Base-by-base conservation (phyloP, 495 filamentous ascomycete species). In the Choiromyces venosus region DNA sequence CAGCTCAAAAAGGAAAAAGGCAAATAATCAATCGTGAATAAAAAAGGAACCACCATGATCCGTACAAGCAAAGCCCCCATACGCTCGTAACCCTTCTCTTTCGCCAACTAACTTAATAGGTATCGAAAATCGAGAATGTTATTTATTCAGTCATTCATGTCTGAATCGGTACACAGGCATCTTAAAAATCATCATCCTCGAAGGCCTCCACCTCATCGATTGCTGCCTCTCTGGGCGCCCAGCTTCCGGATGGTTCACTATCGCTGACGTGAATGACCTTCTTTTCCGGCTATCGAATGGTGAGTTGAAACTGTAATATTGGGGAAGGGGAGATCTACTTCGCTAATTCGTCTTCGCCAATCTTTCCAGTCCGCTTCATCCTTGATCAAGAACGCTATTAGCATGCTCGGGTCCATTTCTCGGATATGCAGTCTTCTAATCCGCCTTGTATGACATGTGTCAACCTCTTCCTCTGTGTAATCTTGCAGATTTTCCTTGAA, bases 371-470 rank as follows among this genome's bases (percentile, higher is more conserved):
- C 96, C 36, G 88, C 86, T 75, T 92, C 89, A 75, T 93, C 86
- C 39, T 85, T 86, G 72, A 99, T 93, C 7, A 99, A 84, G 78
- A 99, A 98, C n/a, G 91, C 96, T 70, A 99, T 91, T 38, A 99
- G 84, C 96, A 99, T 99, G 82, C 94, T 97, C 10, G 96, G 96
- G 79, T 99, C 96, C 93, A 98, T 94, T 71, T 98, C 95, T 72
- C 89, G 88, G 42, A 98, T 86, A 71, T 93, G 90, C 37, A 99
- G 85, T 64, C 92, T 86, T 39, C 95, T 88, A 29, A 98, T 79
- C 42, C 96, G 88, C 66, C 91, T 87, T 4, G 93, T 97, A 82
- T 99, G 94, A 80, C 93, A 97, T 3, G 89, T 90, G 77, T 91
- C 89, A 18, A 96, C 75, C 44, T 97, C 93, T 72, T 92, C 91